These are phyloP conservation scores for Jackrogersella multiformis DNA, from an alignment of 495 filamentous ascomycete genomes.

Conservation along the genomic window DNA sequence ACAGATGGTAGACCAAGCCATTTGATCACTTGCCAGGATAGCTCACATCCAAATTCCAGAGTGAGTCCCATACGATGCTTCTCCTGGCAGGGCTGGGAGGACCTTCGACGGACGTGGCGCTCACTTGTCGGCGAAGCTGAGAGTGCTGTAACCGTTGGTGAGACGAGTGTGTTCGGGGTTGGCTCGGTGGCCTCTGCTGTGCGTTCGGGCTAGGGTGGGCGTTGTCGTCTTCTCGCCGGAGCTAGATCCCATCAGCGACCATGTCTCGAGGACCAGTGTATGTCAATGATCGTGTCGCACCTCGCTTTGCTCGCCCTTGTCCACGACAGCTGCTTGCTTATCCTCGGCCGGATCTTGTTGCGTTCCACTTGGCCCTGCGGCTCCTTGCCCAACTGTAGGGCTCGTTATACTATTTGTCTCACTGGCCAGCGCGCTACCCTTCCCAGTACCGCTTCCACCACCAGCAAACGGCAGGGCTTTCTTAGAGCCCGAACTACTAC, in stretches of 20 bases:
- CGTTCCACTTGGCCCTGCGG: slow-evolving; percentile 26
- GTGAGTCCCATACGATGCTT: slow-evolving; percentile 63
- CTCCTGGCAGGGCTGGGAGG: slow-evolving; percentile 53
- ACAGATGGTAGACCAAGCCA: not conserved
- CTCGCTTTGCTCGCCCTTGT: slow-evolving; percentile 44
- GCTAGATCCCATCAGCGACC: slow-evolving; percentile 47
- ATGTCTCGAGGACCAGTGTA: slow-evolving; percentile 45
- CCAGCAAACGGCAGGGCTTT: slow-evolving; percentile 65
- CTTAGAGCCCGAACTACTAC: slow-evolving; percentile 83
- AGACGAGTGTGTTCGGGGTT: slow-evolving; percentile 31
- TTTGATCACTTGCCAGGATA: slow-evolving; percentile 49
- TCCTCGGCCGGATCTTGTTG: slow-evolving; percentile 28
- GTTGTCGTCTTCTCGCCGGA: slow-evolving; percentile 31
- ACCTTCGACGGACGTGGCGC: slow-evolving; percentile 39
- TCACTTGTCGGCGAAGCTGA: slow-evolving; percentile 47
- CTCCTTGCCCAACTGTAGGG: slow-evolving; percentile 44
- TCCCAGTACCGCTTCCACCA: slow-evolving; percentile 48
- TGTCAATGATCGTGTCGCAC: slow-evolving; percentile 45
- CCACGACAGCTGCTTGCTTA: slow-evolving; percentile 23
- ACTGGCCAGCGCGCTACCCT: slow-evolving; percentile 57
- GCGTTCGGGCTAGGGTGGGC: not conserved
- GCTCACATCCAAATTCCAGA: slow-evolving; percentile 62
- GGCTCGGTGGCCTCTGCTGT: slow-evolving; percentile 30
- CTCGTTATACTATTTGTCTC: slow-evolving; percentile 61
- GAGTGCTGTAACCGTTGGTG: slow-evolving; percentile 30